These are phyloP conservation scores for Chenopodium formosanum DNA, from an alignment of 148 eudicot genomes.

Conservation along the genomic window DNA sequence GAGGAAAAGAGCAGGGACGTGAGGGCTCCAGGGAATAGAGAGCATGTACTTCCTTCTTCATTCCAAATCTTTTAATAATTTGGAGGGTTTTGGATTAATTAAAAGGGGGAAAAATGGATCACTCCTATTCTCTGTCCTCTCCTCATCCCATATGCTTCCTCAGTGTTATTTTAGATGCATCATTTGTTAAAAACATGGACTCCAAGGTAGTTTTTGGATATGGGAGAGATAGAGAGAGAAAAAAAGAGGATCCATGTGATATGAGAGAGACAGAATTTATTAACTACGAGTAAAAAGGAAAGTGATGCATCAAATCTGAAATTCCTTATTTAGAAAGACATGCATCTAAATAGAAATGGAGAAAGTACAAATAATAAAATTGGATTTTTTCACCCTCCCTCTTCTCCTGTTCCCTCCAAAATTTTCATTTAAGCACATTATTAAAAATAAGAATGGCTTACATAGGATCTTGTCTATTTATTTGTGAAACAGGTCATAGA, in stretches of 20 bases:
- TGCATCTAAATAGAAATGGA: too few species aligned
- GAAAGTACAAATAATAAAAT: neutral
- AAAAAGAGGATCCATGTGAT: too few species aligned
- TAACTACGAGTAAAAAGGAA: too few species aligned
- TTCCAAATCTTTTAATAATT: neutral
- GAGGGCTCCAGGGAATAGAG: neutral
- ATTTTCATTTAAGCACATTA: neutral
- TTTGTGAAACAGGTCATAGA: conserved; percentile 71
- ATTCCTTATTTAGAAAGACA: too few species aligned
- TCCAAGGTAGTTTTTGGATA: too few species aligned
- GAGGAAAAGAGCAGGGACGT: neutral
- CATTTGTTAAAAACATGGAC: too few species aligned
- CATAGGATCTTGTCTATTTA: conserved; percentile 4
- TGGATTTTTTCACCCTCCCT: neutral
- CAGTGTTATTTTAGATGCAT: too few species aligned
- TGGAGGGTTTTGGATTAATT: neutral
- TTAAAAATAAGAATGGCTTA: neutral
- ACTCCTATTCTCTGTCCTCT: neutral
- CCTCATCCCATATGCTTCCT: neutral
- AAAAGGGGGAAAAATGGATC: neutral
- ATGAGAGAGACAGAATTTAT: too few species aligned
- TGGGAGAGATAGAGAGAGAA: too few species aligned
- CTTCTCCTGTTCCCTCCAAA: neutral
- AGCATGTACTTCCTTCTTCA: neutral
- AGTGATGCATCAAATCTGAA: too few species aligned